Evolutionary conservation across 305 asterid genomes (phyloP), one percentile per base, ranked within the genome.

Genomic region (Fraxinus angustifolia): DNA sequence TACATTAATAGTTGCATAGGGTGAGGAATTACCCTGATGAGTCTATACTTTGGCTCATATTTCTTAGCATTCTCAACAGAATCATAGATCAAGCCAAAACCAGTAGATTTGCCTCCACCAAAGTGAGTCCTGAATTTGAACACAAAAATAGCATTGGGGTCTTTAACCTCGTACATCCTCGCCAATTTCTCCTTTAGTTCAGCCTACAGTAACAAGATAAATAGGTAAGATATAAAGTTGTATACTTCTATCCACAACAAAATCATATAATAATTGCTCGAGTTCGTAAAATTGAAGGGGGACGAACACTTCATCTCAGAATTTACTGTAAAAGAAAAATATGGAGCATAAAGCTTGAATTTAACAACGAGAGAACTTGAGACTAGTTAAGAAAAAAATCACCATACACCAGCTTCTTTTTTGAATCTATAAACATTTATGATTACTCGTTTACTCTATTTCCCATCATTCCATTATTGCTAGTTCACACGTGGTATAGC

Each of bases 91-190:
- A 91, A 86, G 23, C 95, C 95, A 76, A 91, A 91, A 2, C 95
- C 95, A 33, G 95, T 91, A 0, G 93, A 91, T 83, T 91, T 91
- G 78, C 93, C 95, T 73, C 95, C 95, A 81, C 95, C 95, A 79
- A 91, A 91, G 85, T 91, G 95, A 2, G 95, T 91, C 83, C 93
- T 82, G 90, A 91, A 90, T 80, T 91, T 91, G 90, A 91, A 91
- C 17, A 91, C 93, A 10, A 91, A 91, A 35, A 91, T 91, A 65
- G 91, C 84, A 82, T 91, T 91, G 0, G 90, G 79, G 10, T 91
- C 95, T 14, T 85, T 91, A 4, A 89, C 95, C 45, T 91, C 95
- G 12, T 91, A 90, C 89, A 90, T 85, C 77, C 88, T 84, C 0
- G 90, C 67, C 82, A 91, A 80, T 80, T 90, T 91, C 79, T 91